Evolutionary conservation across 2,329 filamentous ascomycete species (phyloP), one percentile per base, ranked within the genome.

Genomic region (Aspergillaceae sp.): DNA sequence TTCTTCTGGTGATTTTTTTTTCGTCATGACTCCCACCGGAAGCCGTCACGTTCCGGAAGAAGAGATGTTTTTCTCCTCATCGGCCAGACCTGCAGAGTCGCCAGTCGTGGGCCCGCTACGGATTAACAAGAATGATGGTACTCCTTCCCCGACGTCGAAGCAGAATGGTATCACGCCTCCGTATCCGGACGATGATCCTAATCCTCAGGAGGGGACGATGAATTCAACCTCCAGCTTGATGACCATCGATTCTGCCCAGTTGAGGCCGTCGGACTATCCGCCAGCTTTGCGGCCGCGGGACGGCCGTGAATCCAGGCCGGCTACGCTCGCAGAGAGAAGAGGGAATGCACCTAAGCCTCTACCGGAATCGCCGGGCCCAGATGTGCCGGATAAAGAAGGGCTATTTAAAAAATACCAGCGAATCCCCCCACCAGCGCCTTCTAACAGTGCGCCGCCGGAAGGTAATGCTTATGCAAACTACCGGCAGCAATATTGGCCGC

Each of bases 61-160:
- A 75, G 84, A 94, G 73, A 91, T 94, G 71, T 78, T 94, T 53
- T 67, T 75, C 50, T 68, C 62, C 49, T 67, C 67, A n/a, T 60
- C 55, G 9, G 41, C 47, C 28, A 46, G 44, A 29, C 70, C 67
- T 46, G 66, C 68, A 40, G 82, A 88, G 58, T 88, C 86, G 58
- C 86, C 88, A 48, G 87, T 86, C 11, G 79, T 94, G 56, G 86
- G 86, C 59, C 89, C 89, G 49, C 69, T 95, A 68, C 81, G 87
- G 60, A 94, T 94, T 64, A 84, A 83, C 72, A 94, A 94, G 67
- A 81, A 83, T 47, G 79, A 82, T 57, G 78, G 83, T 30, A 75
- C 75, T 44, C 80, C 80, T 33, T 64, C 64, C 29, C 60, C 62
- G 7, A 56, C 60, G 19, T 63, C 64, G 42, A 61, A 59, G 47